phyloP scores from a whole-genome alignment of 208 protist genomes.

The Wallacemonas sp. region DNA sequence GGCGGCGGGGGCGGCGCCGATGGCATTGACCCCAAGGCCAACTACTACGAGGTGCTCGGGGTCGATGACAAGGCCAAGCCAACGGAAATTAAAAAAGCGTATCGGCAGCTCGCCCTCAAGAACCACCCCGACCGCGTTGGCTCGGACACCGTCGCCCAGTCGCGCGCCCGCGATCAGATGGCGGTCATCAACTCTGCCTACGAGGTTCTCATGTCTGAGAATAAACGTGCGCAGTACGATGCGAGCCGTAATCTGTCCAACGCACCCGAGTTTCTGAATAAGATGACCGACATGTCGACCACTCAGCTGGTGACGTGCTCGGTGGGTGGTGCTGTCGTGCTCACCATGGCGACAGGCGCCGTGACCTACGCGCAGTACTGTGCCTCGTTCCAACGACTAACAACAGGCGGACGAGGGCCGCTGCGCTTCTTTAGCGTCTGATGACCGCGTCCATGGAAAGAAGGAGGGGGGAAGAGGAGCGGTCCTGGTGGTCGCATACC shows the following conservation, averaged over 20 bases:
- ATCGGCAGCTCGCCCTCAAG: slow-evolving; percentile 46
- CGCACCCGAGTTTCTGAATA: slow-evolving; percentile 25
- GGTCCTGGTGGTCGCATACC: too few species aligned
- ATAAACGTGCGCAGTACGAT: slow-evolving; percentile 69
- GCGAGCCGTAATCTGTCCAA: slow-evolving; percentile 22
- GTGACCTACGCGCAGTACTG: slow-evolving; percentile 44
- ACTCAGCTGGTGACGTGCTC: slow-evolving; percentile 18
- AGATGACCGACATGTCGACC: slow-evolving; percentile 33
- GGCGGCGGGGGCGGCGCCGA: background rate
- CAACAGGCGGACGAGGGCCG: slow-evolving; percentile 16
- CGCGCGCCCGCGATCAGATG: slow-evolving; percentile 59
- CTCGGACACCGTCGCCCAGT: slow-evolving; percentile 29
- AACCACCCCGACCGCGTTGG: slow-evolving; percentile 73
- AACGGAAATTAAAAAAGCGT: slow-evolving; percentile 72
- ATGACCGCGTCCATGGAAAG: background rate
- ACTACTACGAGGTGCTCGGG: slow-evolving; percentile 65
- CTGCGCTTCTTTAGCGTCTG: slow-evolving; percentile 9
- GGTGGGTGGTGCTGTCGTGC: slow-evolving; percentile 17
- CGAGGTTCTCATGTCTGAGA: slow-evolving; percentile 56
- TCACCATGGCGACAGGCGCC: slow-evolving; percentile 11
- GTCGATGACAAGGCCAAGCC: slow-evolving; percentile 42
- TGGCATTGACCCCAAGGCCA: slow-evolving; percentile 3
- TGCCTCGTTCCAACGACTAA: slow-evolving; percentile 39
- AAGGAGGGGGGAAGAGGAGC: too few species aligned
- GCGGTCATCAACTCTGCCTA: slow-evolving; percentile 80